Conservation (phyloP, 441 rosid species). For the Euphorbia schlechtendalii region DNA sequence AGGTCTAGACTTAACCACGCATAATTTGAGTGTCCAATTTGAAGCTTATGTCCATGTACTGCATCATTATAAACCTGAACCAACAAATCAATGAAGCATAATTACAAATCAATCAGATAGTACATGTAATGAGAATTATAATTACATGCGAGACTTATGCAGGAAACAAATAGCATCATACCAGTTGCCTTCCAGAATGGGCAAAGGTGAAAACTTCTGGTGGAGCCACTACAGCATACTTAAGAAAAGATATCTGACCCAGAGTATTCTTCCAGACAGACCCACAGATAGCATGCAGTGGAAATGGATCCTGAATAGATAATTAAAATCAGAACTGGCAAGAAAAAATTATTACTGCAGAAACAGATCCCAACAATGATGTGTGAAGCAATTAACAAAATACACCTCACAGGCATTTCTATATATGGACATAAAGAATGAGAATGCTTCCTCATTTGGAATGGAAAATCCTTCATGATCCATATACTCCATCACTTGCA, state of each 20-base stretch:
- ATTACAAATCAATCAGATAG: constrained; percentile 15
- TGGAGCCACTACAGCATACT: constrained; percentile 66
- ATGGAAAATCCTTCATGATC: constrained; percentile 87
- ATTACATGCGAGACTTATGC: constrained; percentile 7
- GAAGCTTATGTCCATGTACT: constrained; percentile 63
- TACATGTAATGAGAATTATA: constrained; percentile 10
- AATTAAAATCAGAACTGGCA: constrained; percentile 19
- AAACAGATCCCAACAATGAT: constrained; percentile 1
- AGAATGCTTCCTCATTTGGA: constrained; percentile 85
- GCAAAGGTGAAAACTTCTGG: constrained; percentile 89
- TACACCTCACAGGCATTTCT: constrained; percentile 78
- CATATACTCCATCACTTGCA: constrained; percentile 64
- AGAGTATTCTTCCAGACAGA: constrained; percentile 81
- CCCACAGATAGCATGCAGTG: constrained; percentile 75
- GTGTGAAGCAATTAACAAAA: constrained; percentile 9
- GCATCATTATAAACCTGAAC: constrained; percentile 66
- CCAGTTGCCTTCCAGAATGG: constrained; percentile 82
- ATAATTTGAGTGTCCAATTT: constrained; percentile 62
- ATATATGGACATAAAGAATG: constrained; percentile 74
- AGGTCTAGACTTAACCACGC: constrained; percentile 96
- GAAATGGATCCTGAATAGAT: constrained; percentile 77
- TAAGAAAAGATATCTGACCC: constrained; percentile 87
- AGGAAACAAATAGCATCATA: constrained; percentile 29
- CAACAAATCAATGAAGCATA: constrained; percentile 11
- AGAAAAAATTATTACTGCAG: not conserved